phyloP scores from a whole-genome alignment of 768 basidiomycete genomes.

The Auricularia sp. region DNA sequence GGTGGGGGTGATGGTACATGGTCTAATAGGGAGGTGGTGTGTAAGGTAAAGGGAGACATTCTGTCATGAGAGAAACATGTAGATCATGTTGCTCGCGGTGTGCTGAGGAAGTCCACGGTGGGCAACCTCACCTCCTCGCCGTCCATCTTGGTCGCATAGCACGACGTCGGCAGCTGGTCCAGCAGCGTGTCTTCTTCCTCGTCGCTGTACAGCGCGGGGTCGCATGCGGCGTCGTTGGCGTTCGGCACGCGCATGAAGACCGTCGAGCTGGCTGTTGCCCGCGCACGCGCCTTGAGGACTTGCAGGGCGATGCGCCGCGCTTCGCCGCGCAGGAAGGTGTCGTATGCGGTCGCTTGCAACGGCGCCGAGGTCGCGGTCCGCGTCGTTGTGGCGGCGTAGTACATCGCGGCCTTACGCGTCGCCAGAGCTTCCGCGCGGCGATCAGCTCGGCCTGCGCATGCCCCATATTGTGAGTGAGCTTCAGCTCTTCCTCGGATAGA shows the following conservation, averaged over 20 bases:
- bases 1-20: too few relatives aligned
- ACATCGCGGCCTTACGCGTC: too few relatives aligned
- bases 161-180: not conserved
- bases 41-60: not conserved
- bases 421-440: too few relatives aligned
- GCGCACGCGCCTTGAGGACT: constrained; percentile 14
- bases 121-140: not conserved
- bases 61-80: not conserved
- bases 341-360: not conserved
- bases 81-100: not conserved
- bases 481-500: too few relatives aligned
- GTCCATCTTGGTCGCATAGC: not conserved
- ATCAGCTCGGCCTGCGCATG: too few relatives aligned
- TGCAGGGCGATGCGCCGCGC: constrained; percentile 20
- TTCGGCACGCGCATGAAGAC: not conserved
- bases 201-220: not conserved
- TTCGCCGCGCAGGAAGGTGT: constrained; percentile 11
- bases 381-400: too few relatives aligned
- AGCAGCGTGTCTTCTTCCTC: not conserved
- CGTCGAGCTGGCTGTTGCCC: not conserved
- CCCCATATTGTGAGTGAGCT: too few relatives aligned
- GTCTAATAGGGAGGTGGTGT: not conserved
- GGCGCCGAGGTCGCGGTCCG: not conserved
- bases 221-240: not conserved
- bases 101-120: not conserved